Base-by-base conservation (phyloP, 805 yeast species). In the Myxozyma geophila region DNA sequence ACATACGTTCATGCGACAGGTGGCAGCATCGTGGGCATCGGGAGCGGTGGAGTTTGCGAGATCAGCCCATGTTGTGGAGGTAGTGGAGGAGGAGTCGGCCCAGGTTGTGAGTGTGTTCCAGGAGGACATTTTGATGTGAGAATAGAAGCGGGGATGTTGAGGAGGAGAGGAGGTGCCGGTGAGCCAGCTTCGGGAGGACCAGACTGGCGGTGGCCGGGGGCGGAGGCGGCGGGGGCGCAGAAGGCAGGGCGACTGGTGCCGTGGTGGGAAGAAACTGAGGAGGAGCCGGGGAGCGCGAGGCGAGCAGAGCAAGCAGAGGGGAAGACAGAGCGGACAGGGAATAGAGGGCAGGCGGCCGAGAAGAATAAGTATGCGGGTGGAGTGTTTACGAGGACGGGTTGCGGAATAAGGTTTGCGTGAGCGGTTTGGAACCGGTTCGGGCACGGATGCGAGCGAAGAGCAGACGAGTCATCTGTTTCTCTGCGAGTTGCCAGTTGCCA, bases 1-100 rank as follows among this genome's bases (percentile, higher is more conserved):
- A 54, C 63, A 40, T 60, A 60, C 64, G 53, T 56, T 60, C 64
- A 60, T 60, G 60, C 43, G 39, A 23, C 64, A 60, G 13, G 46
- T 13, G n/a, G 51, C 40, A 33, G 44, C 58, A 19, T 19, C 55
- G 28, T 40, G 52, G 37, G 43, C 49, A 7, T 36, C 52, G 2
- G 48, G 5, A 8, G 13, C 21, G 23, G 53, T 56, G 7, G 59
- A 47, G n/a, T 56, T 49, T 13, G 44, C 59, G 28, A 40, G 19
- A n/a, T 43, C 58, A 8, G 47, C 39, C 47, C 49, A 46, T 6
- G 23, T 28, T 8, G 41, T 15, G 35, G 46, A 21, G 36, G 46
- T 3, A 5, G 36, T n/a, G 48, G 44, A n/a, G 33, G 59, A 46
- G 41, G 53, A 37, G 48, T 33, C 46, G 7, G 47, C 53, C 59